Evolutionary conservation across 2,329 filamentous ascomycete species (phyloP), one percentile per base, ranked within the genome.

Genomic region (Alternaria consortialis): DNA sequence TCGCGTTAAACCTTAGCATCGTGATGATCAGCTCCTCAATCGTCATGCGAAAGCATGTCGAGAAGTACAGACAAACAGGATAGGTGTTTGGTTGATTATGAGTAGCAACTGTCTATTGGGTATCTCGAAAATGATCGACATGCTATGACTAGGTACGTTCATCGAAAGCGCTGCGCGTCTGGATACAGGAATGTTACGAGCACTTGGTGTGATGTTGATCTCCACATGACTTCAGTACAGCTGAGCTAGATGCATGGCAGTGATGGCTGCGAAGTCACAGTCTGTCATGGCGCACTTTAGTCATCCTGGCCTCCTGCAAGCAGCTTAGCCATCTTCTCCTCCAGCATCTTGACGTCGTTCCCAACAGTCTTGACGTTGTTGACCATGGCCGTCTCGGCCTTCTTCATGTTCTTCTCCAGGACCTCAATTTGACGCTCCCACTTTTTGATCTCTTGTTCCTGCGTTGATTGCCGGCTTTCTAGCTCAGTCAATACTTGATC

Each of bases 311-410:
- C 42, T 7, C 44, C 60, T 40, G 60, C 53, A 7, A 70, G 63
- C 54, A 75, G 43, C 59, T 75, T 78, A 62, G 85, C 85, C 77
- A 97, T 85, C 79, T 91, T 90, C 71, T 84, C 86, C 81, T 98
- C 94, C 56, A 99, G 80, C 58, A 91, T 92, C 78, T 91, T 92
- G 5, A 98, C 92, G 93, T 94, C 97, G 40, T 87, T 88, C 68
- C 94, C 91, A 63, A 98, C 90, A n/a, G 91, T 86, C 70, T 90
- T 89, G 78, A 94, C 89, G 79, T 99, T 99, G 52, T 85, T 87
- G 66, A 87, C 87, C 82, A 96, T 90, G 4, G 88, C 85, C 29
- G 83, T 82, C 74, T 91, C 90, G 4, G 90, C 89, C 61, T 90
- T 86, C 63, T 84, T 84, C 72, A 98, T 88, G 27, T 90, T 89